Conservation (phyloP, 1,284 basidiomycete genomes). For the Naganishia albida region DNA sequence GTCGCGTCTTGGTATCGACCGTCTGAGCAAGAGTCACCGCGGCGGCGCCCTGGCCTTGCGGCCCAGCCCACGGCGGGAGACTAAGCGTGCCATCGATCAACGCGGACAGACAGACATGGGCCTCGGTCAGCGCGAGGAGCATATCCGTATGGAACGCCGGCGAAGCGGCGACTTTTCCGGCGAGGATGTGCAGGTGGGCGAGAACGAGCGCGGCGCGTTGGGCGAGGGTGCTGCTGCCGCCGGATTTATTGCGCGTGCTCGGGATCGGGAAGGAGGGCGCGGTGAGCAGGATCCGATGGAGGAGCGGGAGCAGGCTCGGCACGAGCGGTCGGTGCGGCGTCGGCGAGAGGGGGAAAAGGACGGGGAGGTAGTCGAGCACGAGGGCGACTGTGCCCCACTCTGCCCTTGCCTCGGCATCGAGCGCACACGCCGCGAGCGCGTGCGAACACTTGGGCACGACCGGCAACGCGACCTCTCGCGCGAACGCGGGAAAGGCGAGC, state of each 20-base stretch:
- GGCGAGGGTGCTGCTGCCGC: slow-evolving; percentile 18
- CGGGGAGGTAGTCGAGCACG: slow-evolving; percentile 36
- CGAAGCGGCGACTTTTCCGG: slow-evolving; percentile 48
- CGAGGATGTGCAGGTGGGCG: slow-evolving; percentile 43
- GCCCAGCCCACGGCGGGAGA: slow-evolving; percentile 11
- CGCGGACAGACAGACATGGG: slow-evolving; percentile 19
- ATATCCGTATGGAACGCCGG: slow-evolving; percentile 28
- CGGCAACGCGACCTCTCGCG: slow-evolving; percentile 48
- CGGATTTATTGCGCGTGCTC: slow-evolving; percentile 31
- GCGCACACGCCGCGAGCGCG: slow-evolving; percentile 36
- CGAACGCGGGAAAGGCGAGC: slow-evolving; percentile 46
- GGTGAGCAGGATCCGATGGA: slow-evolving; percentile 41
- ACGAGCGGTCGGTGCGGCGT: slow-evolving; percentile 47
- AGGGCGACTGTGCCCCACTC: slow-evolving; percentile 37
- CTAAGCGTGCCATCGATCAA: slow-evolving; percentile 17
- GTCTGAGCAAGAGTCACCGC: slow-evolving; percentile 12
- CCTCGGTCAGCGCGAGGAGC: slow-evolving; percentile 16
- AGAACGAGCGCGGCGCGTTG: slow-evolving; percentile 33
- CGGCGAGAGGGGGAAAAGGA: slow-evolving; percentile 44
- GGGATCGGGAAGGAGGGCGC: slow-evolving; percentile 32
- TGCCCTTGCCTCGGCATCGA: slow-evolving; percentile 33
- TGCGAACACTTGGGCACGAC: slow-evolving; percentile 49
- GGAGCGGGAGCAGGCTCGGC: slow-evolving; percentile 38
- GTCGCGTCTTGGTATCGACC: slow-evolving; percentile 5
- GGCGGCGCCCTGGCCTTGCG: background rate